phyloP scores from a whole-genome alignment of 2,329 filamentous ascomycete genomes.

The Parastagonospora avenae region DNA sequence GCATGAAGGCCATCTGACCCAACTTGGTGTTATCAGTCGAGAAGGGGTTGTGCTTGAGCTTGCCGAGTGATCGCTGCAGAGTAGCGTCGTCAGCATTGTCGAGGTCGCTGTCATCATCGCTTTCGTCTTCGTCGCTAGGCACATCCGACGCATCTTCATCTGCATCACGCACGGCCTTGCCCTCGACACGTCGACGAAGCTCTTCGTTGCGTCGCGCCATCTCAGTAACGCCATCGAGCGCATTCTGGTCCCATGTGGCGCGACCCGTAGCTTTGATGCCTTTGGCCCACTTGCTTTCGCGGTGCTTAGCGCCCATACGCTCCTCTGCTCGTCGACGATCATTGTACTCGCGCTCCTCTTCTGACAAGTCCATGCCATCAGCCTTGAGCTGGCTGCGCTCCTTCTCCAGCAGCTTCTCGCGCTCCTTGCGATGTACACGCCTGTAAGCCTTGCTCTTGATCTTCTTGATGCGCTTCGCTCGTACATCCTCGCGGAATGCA shows the following conservation, averaged over 20 bases:
- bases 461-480: constrained; percentile 93
- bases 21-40: constrained; percentile 69
- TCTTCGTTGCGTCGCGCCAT: constrained; percentile 85
- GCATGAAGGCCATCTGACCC: constrained; percentile 92
- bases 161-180: constrained; percentile 62
- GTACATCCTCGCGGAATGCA: constrained; percentile 84
- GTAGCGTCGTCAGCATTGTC: constrained; percentile 59
- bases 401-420: constrained; percentile 62
- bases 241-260: constrained; percentile 87
- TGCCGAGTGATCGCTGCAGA: constrained; percentile 43
- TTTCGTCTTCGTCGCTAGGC: constrained; percentile 57
- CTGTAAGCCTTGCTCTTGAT: constrained; percentile 98
- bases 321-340: constrained; percentile 82
- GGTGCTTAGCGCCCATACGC: constrained; percentile 82
- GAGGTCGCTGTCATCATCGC: constrained; percentile 64
- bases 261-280: constrained; percentile 77
- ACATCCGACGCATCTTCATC: constrained; percentile 53
- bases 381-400: constrained; percentile 64
- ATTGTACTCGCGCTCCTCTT: constrained; percentile 67
- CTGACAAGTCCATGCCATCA: constrained; percentile 64
- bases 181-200: constrained; percentile 77
- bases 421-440: constrained; percentile 83
- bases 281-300: constrained; percentile 92
- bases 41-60: constrained; percentile 52
- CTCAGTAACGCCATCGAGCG: constrained; percentile 75